Percentiles rank a stretch among this genome's conserved stretches.
phyloP scores from a whole-genome alignment of 345 rosid genomes.

The Euclidium syriacum region DNA sequence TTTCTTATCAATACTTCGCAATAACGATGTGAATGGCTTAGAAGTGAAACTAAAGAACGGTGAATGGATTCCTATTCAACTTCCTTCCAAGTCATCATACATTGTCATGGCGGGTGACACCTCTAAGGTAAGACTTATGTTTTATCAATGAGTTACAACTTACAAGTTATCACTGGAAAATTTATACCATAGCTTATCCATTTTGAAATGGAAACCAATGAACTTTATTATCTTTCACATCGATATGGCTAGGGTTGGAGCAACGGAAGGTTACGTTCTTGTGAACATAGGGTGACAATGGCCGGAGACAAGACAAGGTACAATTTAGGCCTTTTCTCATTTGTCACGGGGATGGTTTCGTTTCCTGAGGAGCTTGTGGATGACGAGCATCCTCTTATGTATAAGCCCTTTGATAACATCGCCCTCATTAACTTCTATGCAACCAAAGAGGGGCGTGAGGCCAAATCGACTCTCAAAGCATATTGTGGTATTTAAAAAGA shows the following conservation, averaged over 20 bases:
- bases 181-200: too few species aligned
- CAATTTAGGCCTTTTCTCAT: slow-evolving; percentile 30
- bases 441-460: slow-evolving; percentile 25
- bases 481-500: slow-evolving; percentile 30
- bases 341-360: slow-evolving; percentile 8
- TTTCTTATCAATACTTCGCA: slow-evolving; percentile 50
- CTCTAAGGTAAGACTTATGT: slow-evolving; percentile 50
- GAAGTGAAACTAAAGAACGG: slow-evolving; percentile 45
- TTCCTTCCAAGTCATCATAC: slow-evolving; percentile 43
- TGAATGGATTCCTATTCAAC: slow-evolving; percentile 37
- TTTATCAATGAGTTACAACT: too few species aligned
- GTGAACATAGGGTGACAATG: slow-evolving; percentile 37
- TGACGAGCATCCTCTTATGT: slow-evolving; percentile 21
- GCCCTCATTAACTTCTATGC: slow-evolving; percentile 29
- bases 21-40: slow-evolving; percentile 47
- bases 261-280: slow-evolving; percentile 33
- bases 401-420: slow-evolving; percentile 24
- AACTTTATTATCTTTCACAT: too few species aligned
- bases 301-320: slow-evolving; percentile 34
- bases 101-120: slow-evolving; percentile 55
- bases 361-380: slow-evolving; percentile 25
- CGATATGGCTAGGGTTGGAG: slow-evolving; percentile 38
- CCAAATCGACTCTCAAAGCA: slow-evolving; percentile 23
- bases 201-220: too few species aligned
- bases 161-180: too few species aligned